Conservation (phyloP, 1,284 basidiomycete species). For the Bondarzewia mesenterica region DNA sequence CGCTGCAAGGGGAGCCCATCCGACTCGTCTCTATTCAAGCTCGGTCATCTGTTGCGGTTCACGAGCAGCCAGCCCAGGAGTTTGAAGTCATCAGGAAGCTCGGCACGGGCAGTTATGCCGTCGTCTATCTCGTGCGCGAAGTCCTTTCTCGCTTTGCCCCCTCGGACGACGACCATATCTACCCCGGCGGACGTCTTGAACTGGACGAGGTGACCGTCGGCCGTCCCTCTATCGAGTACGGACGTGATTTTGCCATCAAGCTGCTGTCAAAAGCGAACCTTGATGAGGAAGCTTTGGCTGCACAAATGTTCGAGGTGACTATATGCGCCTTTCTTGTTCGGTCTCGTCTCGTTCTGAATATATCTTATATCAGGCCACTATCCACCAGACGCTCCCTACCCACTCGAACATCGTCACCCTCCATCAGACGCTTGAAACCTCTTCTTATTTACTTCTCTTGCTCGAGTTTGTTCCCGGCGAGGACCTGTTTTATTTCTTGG, state of each 20-base stretch:
- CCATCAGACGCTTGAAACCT: constrained; percentile 81
- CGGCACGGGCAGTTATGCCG: constrained; percentile 86
- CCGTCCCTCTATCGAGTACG: constrained; percentile 46
- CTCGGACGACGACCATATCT: constrained; percentile 50
- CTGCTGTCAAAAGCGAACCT: constrained; percentile 91
- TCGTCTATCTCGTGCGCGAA: constrained; percentile 90
- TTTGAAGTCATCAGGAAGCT: constrained; percentile 82
- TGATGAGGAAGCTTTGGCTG: constrained; percentile 75
- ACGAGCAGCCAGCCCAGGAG: constrained; percentile 46
- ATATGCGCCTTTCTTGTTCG: constrained; percentile 6
- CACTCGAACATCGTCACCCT: constrained; percentile 96
- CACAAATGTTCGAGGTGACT: constrained; percentile 81
- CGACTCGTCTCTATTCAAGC: constrained; percentile 37
- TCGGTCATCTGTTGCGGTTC: constrained; percentile 13
- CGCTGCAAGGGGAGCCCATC: constrained; percentile 56
- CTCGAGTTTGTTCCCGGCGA: constrained; percentile 95
- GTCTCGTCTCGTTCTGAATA: background rate
- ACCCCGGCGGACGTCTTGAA: constrained; percentile 49
- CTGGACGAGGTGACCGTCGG: constrained; percentile 38
- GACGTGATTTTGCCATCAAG: constrained; percentile 91
- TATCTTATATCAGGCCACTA: constrained; percentile 74
- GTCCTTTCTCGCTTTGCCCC: constrained; percentile 54
- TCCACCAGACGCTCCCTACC: constrained; percentile 87
- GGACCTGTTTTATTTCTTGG: constrained; percentile 95
- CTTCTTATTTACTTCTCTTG: constrained; percentile 72